Base-by-base conservation (phyloP, 148 eudicot genomes). In the Cornus kousa region DNA sequence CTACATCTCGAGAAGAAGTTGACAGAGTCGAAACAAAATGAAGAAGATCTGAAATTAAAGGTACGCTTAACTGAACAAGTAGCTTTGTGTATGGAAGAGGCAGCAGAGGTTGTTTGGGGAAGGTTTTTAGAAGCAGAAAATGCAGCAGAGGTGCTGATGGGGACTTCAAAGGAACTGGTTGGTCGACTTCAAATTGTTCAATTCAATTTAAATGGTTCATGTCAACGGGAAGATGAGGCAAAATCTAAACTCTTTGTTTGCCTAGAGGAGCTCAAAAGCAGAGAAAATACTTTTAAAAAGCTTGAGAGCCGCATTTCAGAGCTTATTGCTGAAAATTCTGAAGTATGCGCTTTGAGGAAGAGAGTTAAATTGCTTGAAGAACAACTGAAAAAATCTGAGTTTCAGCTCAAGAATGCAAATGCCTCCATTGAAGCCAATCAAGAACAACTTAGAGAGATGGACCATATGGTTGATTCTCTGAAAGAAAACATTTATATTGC, bases 111-210 rank as follows among this genome's bases (percentile, higher is more conserved):
- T 73, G 87, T 89, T 77, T 94, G 93, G 89, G 90, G 87, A 81
- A 84, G 91, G 70, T 80, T 94, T 50, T 79, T 96, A 75, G 97
- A 92, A 80, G 95, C 92, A 20, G 97, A 96, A 82, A 90, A 91
- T 85, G 83, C 87, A 68, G 85, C 92, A 0, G 95, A 82, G 73
- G 88, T 96, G 22, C 88, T 88, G 22, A 86, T 79, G 89, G 93
- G 93, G 20, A 83, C 87, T 32, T 86, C 94, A 23, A 94, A 84
- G 80, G 98, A 94, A 79, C 72, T 91, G 86, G 74, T 90, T 60
- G 66, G 79, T 19, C 87, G 76, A 0, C 79, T 91, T 79, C 90
- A 94, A 81, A 79, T 80, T 75, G 64, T 83, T 53, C 87, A 90
- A 17, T 91, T 87, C 81, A 86, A 85, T 78, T 75, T 86, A 69